Evolutionary conservation across 176 grass and related monocot species (phyloP), one percentile per base, ranked within the genome.

Genomic region (Musa itinerans): DNA sequence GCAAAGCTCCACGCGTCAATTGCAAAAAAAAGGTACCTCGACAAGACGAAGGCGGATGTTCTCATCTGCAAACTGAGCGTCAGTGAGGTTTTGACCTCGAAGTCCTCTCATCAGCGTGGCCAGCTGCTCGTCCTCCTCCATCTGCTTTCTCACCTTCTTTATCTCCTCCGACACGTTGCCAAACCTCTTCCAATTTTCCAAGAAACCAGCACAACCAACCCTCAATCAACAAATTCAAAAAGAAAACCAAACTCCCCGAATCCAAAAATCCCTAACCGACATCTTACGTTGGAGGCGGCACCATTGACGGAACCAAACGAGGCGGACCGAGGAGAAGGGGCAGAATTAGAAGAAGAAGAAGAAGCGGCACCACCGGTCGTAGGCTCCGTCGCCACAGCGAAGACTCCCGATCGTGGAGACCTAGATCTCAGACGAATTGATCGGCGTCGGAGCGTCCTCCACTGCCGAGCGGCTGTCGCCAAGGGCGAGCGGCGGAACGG

Each of bases 51-150:
- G 82, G 48, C 26, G 73, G 66, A 98, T 68, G 66, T 86, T 85
- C 7, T 87, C 81, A 73, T 93, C 88, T 0, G 94, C 94, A 34
- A 98, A 98, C 82, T 93, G 90, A 9, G 64, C 62, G 74, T 98
- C 94, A 19, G 79, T 74, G 76, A 98, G 94, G 80, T 98, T 98
- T 80, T 93, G 90, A 25, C 94, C 94, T 1, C 90, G 94, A 52
- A 98, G 90, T 0, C 94, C 94, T 78, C 94, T 85, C 94, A 98
- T 98, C 83, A 98, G 84, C 25, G 82, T 55, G 29, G 90, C 59
- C 17, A 98, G 86, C 86, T 98, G 90, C 86, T 98, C 94, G 82
- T 98, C 94, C 84, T 98, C 80, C 88, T 98, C 94, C 94, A 98
- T 93, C 81, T 98, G 90, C 83, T 98, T 93, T 23, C 94, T 83